Percentiles rank a stretch among this genome's conserved stretches.
Conservation (phyloP, 2,329 filamentous ascomycete genomes). For the Amphichorda felina region DNA sequence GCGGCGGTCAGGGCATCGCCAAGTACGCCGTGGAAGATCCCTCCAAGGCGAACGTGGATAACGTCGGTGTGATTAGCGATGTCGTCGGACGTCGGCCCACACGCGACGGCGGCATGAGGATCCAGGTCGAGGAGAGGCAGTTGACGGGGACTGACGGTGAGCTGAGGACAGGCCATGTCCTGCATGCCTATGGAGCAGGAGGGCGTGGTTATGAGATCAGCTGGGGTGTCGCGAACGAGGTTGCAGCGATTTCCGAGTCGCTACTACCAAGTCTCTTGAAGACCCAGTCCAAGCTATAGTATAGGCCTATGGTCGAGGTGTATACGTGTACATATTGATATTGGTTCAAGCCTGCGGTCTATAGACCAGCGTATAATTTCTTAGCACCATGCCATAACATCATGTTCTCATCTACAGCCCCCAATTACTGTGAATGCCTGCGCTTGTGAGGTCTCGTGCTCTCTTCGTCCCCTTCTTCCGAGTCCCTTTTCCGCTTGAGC, state of each 20-base stretch:
- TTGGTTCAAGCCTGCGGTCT: no score
- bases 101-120: slow-evolving; percentile 32
- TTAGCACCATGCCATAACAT: no score
- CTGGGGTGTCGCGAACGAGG: slow-evolving; percentile 44
- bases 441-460: no score
- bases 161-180: slow-evolving; percentile 12
- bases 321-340: no score
- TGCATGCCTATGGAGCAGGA: slow-evolving; percentile 49
- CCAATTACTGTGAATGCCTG: no score
- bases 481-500: no score
- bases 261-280: no score
- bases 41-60: slow-evolving; percentile 6
- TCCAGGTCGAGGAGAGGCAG: slow-evolving; percentile 34
- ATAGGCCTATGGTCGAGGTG: no score
- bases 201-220: slow-evolving; percentile 51
- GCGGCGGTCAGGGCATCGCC: neutral
- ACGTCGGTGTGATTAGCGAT: slow-evolving; percentile 24
- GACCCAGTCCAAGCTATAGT: no score
- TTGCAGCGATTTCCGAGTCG: slow-evolving; percentile 9
- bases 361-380: no score
- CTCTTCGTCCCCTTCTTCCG: no score
- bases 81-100: slow-evolving; percentile 32
- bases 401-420: no score
- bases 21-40: slow-evolving; percentile 7
- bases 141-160: slow-evolving; percentile 6